Percentiles rank a stretch among this genome's conserved stretches.
Conservation (phyloP, 345 rosid genomes). For the Camelina sativa region DNA sequence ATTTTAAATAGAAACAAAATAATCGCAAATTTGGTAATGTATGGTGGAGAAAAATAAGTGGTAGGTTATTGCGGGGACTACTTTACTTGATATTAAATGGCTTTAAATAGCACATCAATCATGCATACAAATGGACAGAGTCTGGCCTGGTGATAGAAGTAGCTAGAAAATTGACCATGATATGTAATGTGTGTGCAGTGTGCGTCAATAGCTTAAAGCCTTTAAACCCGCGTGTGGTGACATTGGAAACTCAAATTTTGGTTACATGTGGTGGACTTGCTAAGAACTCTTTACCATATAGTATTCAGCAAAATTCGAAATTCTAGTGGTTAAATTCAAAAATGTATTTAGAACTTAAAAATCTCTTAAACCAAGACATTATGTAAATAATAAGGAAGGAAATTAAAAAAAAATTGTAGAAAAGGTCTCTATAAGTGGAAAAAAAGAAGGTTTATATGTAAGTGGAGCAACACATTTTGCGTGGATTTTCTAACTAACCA, state of each 20-base stretch:
- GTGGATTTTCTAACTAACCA: constrained; percentile 24
- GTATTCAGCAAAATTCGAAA: too few species aligned
- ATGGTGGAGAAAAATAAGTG: constrained; percentile 30
- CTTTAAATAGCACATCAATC: constrained; percentile 9
- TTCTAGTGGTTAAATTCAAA: too few species aligned
- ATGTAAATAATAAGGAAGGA: not conserved
- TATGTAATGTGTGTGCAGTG: constrained; percentile 12
- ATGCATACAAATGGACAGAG: not conserved
- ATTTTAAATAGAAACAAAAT: not conserved
- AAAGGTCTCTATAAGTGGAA: not conserved
- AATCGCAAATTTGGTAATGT: not conserved
- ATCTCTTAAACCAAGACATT: not conserved
- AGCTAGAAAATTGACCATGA: not conserved
- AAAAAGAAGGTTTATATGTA: too few species aligned
- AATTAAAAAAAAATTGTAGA: not conserved
- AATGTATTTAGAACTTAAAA: not conserved
- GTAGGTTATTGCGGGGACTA: not conserved
- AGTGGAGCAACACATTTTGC: constrained; percentile 27
- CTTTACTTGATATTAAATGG: constrained; percentile 25
- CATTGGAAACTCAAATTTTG: too few species aligned
- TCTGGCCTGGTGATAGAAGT: constrained; percentile 3
- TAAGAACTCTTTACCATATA: too few species aligned
- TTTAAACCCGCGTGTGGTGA: too few species aligned
- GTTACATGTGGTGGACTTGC: too few species aligned
- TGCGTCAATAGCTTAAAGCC: not conserved